Evolutionary conservation across 495 filamentous ascomycete species (phyloP), one percentile per base, ranked within the genome.

Genomic region (Aspergillus sparsus): DNA sequence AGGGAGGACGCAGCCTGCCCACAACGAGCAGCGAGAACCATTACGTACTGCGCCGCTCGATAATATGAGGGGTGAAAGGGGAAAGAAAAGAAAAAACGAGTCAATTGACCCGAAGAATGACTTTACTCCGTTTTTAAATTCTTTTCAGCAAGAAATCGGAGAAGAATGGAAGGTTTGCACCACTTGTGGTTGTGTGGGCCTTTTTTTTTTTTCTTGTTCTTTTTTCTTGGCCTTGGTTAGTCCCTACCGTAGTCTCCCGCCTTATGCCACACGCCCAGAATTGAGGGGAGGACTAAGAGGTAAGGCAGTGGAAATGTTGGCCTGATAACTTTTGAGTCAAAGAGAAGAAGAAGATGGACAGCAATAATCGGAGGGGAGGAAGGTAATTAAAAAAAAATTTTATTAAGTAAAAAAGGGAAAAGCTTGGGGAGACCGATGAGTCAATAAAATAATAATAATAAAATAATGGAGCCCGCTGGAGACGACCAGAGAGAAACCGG

Each of bases 11-110:
- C 69, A 53, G 77, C 77, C 69, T 79, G 77, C 67, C 76, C 77
- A 70, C 75, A 77, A 70, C 77, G 77, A 76, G 77, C 74, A 66
- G 76, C 73, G 69, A 79, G 74, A 77, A 75, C 77, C 77, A 80
- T 80, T 69, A 75, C 73, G 74, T 68, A 62, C 68, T 54, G 68
- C 71, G 66, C 74, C 63, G 66, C 56, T 61, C 49, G 44, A 66
- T 18, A 59, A 35, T 18, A 55, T 47, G 32, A 47, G 52, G 44
- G 35, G 44, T 50, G 57, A 16, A 57, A 55, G 46, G 41, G 49
- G 51, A 36, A 33, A 61, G 21, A 13, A 13, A 56, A 59, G 57
- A 46, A 18, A 49, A 33, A 52, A 59, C 36, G 57, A 60, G 55
- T 54, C 34, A 66, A 63, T 67, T 60, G 57, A 62, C 33, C 41